phyloP scores from a whole-genome alignment of 306 rosid genomes.

The Prunus fruticosa region DNA sequence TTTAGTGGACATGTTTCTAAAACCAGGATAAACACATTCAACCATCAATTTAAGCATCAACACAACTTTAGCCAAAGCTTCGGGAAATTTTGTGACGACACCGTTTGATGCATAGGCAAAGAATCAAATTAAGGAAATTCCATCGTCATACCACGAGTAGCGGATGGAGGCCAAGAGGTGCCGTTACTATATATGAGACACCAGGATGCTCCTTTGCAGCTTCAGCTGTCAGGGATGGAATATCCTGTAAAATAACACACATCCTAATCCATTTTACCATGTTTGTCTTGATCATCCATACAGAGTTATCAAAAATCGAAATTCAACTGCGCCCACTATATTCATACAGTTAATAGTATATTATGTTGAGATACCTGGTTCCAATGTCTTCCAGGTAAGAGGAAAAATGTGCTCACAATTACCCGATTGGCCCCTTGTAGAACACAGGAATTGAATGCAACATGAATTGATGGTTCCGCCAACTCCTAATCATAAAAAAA shows the following conservation, averaged over 20 bases:
- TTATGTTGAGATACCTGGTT: slow-evolving; percentile 49
- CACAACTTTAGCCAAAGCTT: slow-evolving; percentile 5
- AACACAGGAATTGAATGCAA: slow-evolving; percentile 62
- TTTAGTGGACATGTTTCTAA: not conserved
- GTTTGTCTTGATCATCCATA: not conserved
- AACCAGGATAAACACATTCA: not conserved
- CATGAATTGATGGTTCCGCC: slow-evolving; percentile 80
- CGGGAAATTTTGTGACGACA: not conserved
- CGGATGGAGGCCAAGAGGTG: slow-evolving; percentile 88
- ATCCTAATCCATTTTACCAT: not conserved
- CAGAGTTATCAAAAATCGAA: not conserved
- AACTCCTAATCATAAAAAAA: slow-evolving; percentile 52
- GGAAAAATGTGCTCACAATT: slow-evolving; percentile 81
- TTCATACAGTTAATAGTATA: not conserved
- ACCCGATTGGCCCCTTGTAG: slow-evolving; percentile 65
- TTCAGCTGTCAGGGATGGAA: slow-evolving; percentile 82
- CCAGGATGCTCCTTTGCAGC: slow-evolving; percentile 83
- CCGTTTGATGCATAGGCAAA: not conserved
- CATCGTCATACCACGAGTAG: slow-evolving; percentile 65
- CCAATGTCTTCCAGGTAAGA: slow-evolving; percentile 93
- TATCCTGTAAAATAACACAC: slow-evolving; percentile 53
- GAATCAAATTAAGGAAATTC: not conserved
- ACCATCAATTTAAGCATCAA: slow-evolving; percentile 5
- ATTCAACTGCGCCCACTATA: not conserved
- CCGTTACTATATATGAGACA: slow-evolving; percentile 65